These are phyloP conservation scores for Boletus sp. DNA, from an alignment of 768 basidiomycete species.

Conservation along the genomic window DNA sequence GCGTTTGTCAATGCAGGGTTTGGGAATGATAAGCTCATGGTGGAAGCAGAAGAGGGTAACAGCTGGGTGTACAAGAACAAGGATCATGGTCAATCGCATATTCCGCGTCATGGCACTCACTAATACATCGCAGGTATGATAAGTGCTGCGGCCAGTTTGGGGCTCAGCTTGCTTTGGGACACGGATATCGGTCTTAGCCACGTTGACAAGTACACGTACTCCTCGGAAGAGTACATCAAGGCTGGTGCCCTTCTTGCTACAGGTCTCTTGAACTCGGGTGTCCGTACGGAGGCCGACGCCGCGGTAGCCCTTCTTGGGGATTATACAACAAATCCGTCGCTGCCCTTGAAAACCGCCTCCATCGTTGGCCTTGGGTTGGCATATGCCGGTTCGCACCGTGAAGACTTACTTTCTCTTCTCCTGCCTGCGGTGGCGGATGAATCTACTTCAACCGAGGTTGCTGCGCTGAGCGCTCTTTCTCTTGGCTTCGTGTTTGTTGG, in stretches of 20 bases:
- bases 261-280: slow-evolving; percentile 84
- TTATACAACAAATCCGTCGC: slow-evolving; percentile 83
- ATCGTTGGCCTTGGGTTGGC: slow-evolving; percentile 93
- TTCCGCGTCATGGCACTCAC: background rate
- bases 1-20: slow-evolving; percentile 99
- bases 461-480: slow-evolving; percentile 78
- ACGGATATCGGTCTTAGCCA: slow-evolving; percentile 91
- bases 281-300: slow-evolving; percentile 90
- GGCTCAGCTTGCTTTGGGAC: slow-evolving; percentile 93
- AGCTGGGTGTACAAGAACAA: slow-evolving; percentile 99
- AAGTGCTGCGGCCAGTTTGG: slow-evolving; percentile 92
- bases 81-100: slow-evolving; percentile 71
- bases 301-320: slow-evolving; percentile 89
- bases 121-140: slow-evolving; percentile 69
- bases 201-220: slow-evolving; percentile 97
- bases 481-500: slow-evolving; percentile 96
- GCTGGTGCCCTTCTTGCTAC: slow-evolving; percentile 94
- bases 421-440: slow-evolving; percentile 83
- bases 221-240: slow-evolving; percentile 95
- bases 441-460: slow-evolving; percentile 80
- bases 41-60: slow-evolving; percentile 90
- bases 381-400: slow-evolving; percentile 89
- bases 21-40: slow-evolving; percentile 98
- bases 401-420: slow-evolving; percentile 76
- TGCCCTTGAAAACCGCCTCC: slow-evolving; percentile 79